Evolutionary conservation across 768 basidiomycete species (phyloP).

Genomic region (Crucibulum laeve): DNA sequence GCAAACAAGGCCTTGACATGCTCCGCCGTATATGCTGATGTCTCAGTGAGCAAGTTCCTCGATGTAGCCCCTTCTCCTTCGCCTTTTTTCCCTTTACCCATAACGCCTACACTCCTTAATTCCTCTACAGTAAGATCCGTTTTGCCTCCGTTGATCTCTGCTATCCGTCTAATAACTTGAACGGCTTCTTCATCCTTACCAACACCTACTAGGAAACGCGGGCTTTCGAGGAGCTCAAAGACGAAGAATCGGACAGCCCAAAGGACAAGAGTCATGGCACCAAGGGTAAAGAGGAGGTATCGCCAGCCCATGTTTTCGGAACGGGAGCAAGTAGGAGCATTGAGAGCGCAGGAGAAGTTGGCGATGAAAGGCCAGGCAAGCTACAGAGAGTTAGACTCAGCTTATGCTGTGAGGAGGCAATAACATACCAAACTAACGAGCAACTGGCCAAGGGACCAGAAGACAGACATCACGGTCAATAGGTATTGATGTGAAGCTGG

Average conservation of each 20-base stretch:
- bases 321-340: constrained; percentile 30
- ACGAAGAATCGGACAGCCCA: constrained; percentile 61
- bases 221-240: constrained; percentile 67
- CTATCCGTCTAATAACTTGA: constrained; percentile 55
- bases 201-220: constrained; percentile 68
- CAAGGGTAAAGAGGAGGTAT: constrained; percentile 70
- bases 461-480: constrained; percentile 67
- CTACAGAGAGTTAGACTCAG: not conserved
- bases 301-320: constrained; percentile 69
- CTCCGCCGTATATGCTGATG: constrained; percentile 23
- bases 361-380: constrained; percentile 72
- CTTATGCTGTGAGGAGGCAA: not conserved
- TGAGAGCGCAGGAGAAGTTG: constrained; percentile 56
- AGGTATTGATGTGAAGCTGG: constrained; percentile 71
- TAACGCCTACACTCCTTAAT: constrained; percentile 24
- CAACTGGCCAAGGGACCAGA: constrained; percentile 80
- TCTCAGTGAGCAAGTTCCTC: constrained; percentile 26
- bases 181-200: constrained; percentile 65
- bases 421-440: constrained; percentile 37
- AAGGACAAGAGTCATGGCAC: constrained; percentile 62
- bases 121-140: constrained; percentile 50
- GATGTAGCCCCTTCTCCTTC: constrained; percentile 4
- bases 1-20: constrained; percentile 61
- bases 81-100: constrained; percentile 7
- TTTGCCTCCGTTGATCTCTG: constrained; percentile 51